Conservation (phyloP, 2,329 filamentous ascomycete species). For the Ambrosiella beaveri region DNA sequence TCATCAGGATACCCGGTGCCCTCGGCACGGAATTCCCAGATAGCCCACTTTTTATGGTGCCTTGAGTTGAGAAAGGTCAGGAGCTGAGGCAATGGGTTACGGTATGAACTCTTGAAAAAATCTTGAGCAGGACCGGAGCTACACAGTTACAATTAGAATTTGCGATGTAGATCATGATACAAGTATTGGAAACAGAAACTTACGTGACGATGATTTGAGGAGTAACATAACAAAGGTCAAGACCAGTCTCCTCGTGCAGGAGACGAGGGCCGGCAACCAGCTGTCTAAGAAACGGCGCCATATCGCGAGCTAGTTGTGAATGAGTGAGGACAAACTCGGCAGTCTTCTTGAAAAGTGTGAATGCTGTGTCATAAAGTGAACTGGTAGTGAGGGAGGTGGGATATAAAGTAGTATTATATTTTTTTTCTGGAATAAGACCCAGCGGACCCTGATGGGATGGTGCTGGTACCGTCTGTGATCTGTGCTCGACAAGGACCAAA, state of each 20-base stretch:
- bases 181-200: slow-evolving; percentile 16
- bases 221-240: slow-evolving; percentile 93
- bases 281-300: slow-evolving; percentile 69
- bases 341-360: slow-evolving; percentile 1
- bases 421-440: neutral
- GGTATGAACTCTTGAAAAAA: slow-evolving; percentile 81
- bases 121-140: slow-evolving; percentile 82
- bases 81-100: slow-evolving; percentile 76
- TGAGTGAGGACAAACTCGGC: slow-evolving; percentile 7
- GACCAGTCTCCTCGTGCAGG: slow-evolving; percentile 67
- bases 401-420: neutral
- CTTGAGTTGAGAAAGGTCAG: slow-evolving; percentile 76
- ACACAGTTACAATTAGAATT: slow-evolving; percentile 15
- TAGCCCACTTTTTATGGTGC: slow-evolving; percentile 72
- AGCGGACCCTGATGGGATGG: neutral
- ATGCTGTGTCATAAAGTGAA: neutral
- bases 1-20: slow-evolving; percentile 89
- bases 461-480: neutral
- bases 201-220: slow-evolving; percentile 53
- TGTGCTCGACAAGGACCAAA: neutral
- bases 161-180: neutral
- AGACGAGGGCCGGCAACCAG: slow-evolving; percentile 78
- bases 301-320: slow-evolving; percentile 8
- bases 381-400: neutral
- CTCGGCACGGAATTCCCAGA: slow-evolving; percentile 96